Base-by-base conservation (phyloP, 331 rosid genomes). In the Cydonia oblonga region DNA sequence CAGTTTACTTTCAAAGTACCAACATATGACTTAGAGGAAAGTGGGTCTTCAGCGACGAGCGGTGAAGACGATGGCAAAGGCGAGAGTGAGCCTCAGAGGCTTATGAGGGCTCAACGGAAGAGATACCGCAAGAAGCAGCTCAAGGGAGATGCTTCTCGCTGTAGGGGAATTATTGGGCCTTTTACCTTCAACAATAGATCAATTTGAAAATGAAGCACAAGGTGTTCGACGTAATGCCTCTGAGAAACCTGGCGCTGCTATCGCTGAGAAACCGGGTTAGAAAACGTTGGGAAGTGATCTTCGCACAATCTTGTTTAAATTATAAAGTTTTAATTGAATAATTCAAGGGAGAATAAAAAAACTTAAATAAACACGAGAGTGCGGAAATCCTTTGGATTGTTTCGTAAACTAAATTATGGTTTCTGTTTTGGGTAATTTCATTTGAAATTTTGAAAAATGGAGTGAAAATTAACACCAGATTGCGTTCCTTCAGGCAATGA, bases 71-170 rank as follows among this genome's bases (percentile, higher is more conserved):
- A 83, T 20, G 86, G 65, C 40, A 78, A 68, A 3, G 20, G 12
- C 3, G 85, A 73, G 5, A 12, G 32, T 2, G 89, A 24, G 30
- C 3, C 32, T 9, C 76, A 33, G 73, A 87, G 74, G 79, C 85
- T 89, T 7, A 83, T 80, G 2, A 84, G 97, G 61, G 88, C 96
- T 56, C 97, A 91, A 38, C 70, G 93, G 71, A 91, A 91, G 79
- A 89, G 72, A 64, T 75, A 81, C 52, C 89, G 96, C 13, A 86
- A 70, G 70, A 87, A 80, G 84, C 86, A 71, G 81, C 78, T 86
- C 5, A 89, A 81, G 86, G 87, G 79, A 64, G 96, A 89, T 40
- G 79, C 87, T 35, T 38, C 70, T 10, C 82, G 81, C 44, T 87
- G 92, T 2, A 83, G 86, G 2, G 79, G 79, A 33, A 56, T 87